Evolutionary conservation across 1,284 basidiomycete species (phyloP).

Genomic region (Laetiporus sulphureus): DNA sequence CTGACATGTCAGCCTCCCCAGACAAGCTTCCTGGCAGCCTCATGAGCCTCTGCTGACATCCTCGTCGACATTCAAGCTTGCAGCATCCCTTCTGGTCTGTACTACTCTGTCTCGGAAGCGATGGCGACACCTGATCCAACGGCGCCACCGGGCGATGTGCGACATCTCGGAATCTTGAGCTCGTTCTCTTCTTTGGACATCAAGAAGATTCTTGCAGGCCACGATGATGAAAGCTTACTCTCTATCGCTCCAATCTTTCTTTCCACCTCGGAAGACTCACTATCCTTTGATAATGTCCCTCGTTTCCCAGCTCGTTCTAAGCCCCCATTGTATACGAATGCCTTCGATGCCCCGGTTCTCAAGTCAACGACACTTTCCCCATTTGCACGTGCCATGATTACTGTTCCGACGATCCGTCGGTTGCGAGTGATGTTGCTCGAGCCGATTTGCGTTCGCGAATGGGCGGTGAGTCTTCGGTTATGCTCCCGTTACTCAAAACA

Average conservation of each 20-base stretch:
- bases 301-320: conserved; percentile 21
- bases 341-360: conserved; percentile 15
- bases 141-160: no score
- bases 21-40: neutral
- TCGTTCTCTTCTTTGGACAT: conserved; percentile 20
- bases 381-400: conserved; percentile 20
- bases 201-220: conserved; percentile 13
- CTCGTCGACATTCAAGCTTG: no score
- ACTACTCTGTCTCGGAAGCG: no score
- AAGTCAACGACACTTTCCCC: conserved; percentile 5
- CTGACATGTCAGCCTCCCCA: neutral
- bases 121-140: no score
- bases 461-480: conserved; percentile 38
- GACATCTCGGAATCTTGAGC: neutral
- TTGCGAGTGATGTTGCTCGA: conserved; percentile 44
- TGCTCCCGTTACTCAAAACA: neutral
- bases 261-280: conserved; percentile 20
- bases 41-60: neutral
- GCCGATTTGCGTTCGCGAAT: conserved; percentile 40
- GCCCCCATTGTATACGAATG: conserved; percentile 15
- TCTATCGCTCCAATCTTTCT: conserved; percentile 23
- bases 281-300: conserved; percentile 22
- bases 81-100: no score
- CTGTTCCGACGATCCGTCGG: conserved; percentile 47
- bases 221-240: conserved; percentile 21